phyloP scores from a whole-genome alignment of 805 yeast genomes.

The Komagataella kurtzmanii region DNA sequence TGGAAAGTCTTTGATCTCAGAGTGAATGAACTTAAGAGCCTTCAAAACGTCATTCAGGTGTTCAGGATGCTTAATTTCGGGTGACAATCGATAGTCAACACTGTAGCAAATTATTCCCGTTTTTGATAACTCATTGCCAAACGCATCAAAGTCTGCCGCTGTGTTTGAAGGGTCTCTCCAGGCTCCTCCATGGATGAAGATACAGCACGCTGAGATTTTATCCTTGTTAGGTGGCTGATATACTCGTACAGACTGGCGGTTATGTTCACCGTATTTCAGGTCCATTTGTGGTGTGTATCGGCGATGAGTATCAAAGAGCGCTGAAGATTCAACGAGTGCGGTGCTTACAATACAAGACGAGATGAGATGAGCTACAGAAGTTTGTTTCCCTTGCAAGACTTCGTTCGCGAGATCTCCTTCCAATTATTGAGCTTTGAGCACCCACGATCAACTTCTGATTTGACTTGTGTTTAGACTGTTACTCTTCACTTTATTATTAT shows the following conservation, averaged over 20 bases:
- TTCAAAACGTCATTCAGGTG: slow-evolving; percentile 42
- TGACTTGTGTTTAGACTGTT: neutral
- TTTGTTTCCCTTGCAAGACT: neutral
- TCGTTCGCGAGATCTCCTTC: neutral
- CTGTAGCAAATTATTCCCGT: slow-evolving; percentile 17
- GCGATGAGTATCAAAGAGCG: too few species aligned
- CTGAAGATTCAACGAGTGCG: too few species aligned
- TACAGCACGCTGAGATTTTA: slow-evolving; percentile 4
- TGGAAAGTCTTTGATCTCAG: slow-evolving; percentile 9
- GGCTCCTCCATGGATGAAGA: slow-evolving; percentile 80
- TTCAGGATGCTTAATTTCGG: slow-evolving; percentile 45
- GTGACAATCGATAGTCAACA: slow-evolving; percentile 56
- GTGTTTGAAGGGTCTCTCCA: slow-evolving; percentile 69
- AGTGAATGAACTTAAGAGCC: slow-evolving; percentile 21
- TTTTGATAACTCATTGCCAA: slow-evolving; percentile 13
- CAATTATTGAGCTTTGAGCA: neutral
- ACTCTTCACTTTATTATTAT: neutral
- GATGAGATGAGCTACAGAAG: neutral
- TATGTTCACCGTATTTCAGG: slow-evolving; percentile 14
- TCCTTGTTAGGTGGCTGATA: neutral
- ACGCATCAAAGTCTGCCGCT: slow-evolving; percentile 32
- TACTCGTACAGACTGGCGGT: neutral
- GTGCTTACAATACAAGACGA: neutral
- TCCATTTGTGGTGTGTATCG: neutral
- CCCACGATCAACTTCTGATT: neutral